phyloP scores from a whole-genome alignment of 306 rosid genomes.

The Ormosia emarginata region DNA sequence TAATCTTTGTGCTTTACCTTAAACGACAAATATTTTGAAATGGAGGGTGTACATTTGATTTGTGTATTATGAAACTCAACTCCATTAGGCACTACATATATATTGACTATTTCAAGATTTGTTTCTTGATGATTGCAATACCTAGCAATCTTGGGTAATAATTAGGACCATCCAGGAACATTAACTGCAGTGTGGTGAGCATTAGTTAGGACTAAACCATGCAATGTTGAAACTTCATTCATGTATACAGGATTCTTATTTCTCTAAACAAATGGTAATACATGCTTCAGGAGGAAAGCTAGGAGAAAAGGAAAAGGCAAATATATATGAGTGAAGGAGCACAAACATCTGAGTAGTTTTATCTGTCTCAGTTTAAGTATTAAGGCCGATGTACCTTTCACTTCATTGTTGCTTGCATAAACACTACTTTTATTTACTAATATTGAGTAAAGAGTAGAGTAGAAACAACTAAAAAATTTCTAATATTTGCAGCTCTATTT shows the following conservation, averaged over 20 bases:
- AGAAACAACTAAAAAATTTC: neutral
- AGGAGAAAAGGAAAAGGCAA: neutral
- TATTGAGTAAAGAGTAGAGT: neutral
- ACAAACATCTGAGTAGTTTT: neutral
- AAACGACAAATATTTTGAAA: too few relatives aligned
- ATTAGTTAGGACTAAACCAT: neutral
- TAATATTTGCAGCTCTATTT: neutral
- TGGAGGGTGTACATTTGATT: neutral
- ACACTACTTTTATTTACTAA: neutral
- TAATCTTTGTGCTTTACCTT: too few relatives aligned
- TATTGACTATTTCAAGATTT: neutral
- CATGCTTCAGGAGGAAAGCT: neutral
- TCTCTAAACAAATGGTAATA: neutral
- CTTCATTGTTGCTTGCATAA: neutral
- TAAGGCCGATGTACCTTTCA: neutral
- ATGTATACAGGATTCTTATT: neutral
- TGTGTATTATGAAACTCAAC: neutral
- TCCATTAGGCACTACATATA: neutral
- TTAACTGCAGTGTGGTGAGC: neutral
- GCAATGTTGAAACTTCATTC: neutral
- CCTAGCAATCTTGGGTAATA: neutral
- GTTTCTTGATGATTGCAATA: neutral
- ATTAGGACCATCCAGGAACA: neutral
- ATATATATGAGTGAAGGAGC: neutral
- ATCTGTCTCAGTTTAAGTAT: neutral